Percentiles rank a stretch among this genome's conserved stretches.
These are phyloP conservation scores for Candida broadrunensis DNA, from an alignment of 805 yeast species.

Conservation along the genomic window DNA sequence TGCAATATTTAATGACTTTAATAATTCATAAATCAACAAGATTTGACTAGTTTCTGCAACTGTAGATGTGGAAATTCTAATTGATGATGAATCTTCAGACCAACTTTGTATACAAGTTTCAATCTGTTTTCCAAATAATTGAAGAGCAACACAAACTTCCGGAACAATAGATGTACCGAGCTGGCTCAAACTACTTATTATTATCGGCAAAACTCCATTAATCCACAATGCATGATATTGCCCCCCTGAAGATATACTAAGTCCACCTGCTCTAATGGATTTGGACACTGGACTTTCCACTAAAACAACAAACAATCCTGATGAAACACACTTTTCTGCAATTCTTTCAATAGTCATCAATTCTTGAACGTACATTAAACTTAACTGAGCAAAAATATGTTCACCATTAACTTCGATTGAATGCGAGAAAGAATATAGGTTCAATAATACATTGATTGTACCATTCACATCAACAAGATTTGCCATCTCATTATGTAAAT, in stretches of 20 bases:
- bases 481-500: conserved; percentile 50
- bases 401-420: conserved; percentile 58
- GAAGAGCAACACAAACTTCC: conserved; percentile 61
- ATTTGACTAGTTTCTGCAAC: conserved; percentile 53
- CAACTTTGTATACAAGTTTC: conserved; percentile 63
- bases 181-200: conserved; percentile 55
- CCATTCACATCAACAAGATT: conserved; percentile 53
- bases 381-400: conserved; percentile 67
- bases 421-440: conserved; percentile 68
- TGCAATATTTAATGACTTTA: conserved; percentile 52
- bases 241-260: conserved; percentile 50
- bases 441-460: conserved; percentile 58
- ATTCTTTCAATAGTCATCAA: conserved; percentile 57
- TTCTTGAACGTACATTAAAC: conserved; percentile 67
- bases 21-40: conserved; percentile 57
- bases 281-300: conserved; percentile 73
- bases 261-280: conserved; percentile 62
- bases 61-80: conserved; percentile 33
- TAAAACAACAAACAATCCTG: conserved; percentile 63
- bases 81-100: conserved; percentile 53
- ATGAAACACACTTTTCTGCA: conserved; percentile 62
- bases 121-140: conserved; percentile 65
- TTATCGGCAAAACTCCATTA: conserved; percentile 73
- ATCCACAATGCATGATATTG: conserved; percentile 78
- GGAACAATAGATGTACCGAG: conserved; percentile 64